Evolutionary conservation across 1,139 yeast genomes (phyloP), one percentile per base, ranked within the genome.

Genomic region (Hyphopichia khmerensis): DNA sequence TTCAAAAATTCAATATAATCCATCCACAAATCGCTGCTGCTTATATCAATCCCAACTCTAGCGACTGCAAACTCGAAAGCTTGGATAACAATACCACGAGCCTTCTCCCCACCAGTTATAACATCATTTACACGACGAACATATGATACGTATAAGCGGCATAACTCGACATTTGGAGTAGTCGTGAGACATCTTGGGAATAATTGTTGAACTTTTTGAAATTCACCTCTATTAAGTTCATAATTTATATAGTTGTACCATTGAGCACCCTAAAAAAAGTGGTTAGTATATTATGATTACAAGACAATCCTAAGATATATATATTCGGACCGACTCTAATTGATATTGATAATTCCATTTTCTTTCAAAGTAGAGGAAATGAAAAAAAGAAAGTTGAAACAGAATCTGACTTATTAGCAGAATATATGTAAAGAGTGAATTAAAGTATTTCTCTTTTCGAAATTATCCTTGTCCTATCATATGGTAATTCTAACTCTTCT

Each of bases 41-140:
- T 73, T 8, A 86, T 77, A 60, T 93, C 99, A 40, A 82, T 70
- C 1, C 96, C 95, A 29, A 91, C 90, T 48, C 83, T 77, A 34
- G 77, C 80, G 27, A 88, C 71, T 2, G 96, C 96, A 60, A 87
- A 82, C 49, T 89, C 96, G 59, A 84, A 93, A 0, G 97, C 96
- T 56, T 84, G 86, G 21, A 84, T 72, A 10, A 91, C 88, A 2
- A 79, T 76, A 7, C 83, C 79, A 48, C 96, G 75, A 1, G 96
- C 95, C 49, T 80, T 82, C 53, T 87, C 95, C 29, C 95, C 96
- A 21, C 95, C 95, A 2, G 93, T 84, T 39, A 83, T 78, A 19
- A 87, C 75, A 56, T 87, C 88, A 58, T 90, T 87, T 34, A 82
- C 84, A 47, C 93, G 74, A 48, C 93, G 80, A 36, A 88, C 90